A percentile compares a stretch with the other conserved stretches of the same genome.
Conservation (phyloP, 192 early-diverging fungal species). For the Blastocladiella britannica region DNA sequence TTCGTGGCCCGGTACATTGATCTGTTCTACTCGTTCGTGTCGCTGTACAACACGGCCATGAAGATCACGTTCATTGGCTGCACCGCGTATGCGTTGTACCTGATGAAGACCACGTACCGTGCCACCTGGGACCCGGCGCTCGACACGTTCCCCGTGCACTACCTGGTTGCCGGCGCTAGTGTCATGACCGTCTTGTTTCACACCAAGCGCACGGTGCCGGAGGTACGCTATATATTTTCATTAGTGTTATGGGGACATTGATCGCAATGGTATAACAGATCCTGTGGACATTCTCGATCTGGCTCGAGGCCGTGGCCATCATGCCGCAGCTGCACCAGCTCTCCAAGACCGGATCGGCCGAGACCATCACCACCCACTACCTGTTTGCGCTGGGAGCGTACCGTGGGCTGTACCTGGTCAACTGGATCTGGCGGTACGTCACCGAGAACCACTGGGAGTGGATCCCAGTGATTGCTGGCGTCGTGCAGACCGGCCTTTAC, state of each 20-base stretch:
- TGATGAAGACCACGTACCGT: constrained; percentile 68
- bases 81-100: constrained; percentile 67
- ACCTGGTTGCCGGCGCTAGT: constrained; percentile 44
- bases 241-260: neutral
- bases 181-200: constrained; percentile 55
- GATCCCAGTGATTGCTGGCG: constrained; percentile 73
- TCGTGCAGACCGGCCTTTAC: constrained; percentile 86
- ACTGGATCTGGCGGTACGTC: constrained; percentile 88
- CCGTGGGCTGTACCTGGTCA: constrained; percentile 66
- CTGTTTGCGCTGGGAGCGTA: constrained; percentile 91
- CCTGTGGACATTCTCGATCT: constrained; percentile 93
- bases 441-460: constrained; percentile 53
- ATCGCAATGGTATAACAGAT: constrained; percentile 26
- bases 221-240: constrained; percentile 29
- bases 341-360: constrained; percentile 88
- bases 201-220: constrained; percentile 40
- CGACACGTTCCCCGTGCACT: constrained; percentile 83
- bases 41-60: constrained; percentile 85
- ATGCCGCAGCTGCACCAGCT: constrained; percentile 95
- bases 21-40: constrained; percentile 48
- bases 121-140: constrained; percentile 79
- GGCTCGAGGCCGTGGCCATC: constrained; percentile 88
- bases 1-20: constrained; percentile 92
- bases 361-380: constrained; percentile 99
- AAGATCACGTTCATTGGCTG: constrained; percentile 83